Conservation (phyloP, 1,284 basidiomycete genomes). For the Tausonia pullulans region DNA sequence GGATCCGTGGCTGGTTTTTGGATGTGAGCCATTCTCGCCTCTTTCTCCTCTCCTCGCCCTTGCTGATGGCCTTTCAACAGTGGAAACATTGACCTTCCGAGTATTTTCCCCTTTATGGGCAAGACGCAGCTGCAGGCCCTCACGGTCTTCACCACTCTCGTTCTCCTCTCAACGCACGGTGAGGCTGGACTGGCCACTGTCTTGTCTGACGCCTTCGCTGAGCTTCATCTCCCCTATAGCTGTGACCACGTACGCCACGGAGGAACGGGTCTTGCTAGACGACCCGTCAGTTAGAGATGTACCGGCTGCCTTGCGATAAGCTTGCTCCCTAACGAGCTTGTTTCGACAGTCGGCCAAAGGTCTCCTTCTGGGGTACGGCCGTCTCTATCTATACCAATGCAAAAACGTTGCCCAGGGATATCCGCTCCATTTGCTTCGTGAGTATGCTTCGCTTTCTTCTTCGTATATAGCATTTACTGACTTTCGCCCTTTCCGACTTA, state of each 20-base stretch:
- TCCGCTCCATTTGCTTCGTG: conserved; percentile 60
- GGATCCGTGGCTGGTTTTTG: conserved; percentile 78
- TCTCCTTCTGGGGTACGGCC: conserved; percentile 35
- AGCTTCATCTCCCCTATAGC: conserved; percentile 44
- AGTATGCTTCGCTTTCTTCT: conserved; percentile 15
- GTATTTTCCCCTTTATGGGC: conserved; percentile 57
- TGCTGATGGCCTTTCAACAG: conserved; percentile 19
- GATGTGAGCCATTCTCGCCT: conserved; percentile 45
- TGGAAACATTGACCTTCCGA: conserved; percentile 61
- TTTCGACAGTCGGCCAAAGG: conserved; percentile 16
- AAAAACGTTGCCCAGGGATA: conserved; percentile 55
- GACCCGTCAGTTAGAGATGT: conserved; percentile 30
- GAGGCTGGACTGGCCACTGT: conserved; percentile 9
- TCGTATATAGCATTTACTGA: neutral
- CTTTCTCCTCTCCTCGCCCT: neutral
- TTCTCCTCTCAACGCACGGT: conserved; percentile 37
- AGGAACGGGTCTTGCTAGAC: conserved; percentile 60
- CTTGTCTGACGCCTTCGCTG: neutral
- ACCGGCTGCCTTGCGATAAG: neutral
- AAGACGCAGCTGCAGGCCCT: conserved; percentile 66
- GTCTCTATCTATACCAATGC: conserved; percentile 58
- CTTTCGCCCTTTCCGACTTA: neutral
- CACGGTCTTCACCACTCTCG: conserved; percentile 38
- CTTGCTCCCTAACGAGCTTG: neutral
- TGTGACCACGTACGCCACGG: conserved; percentile 53